These are phyloP conservation scores for Kodamaea sp. DNA, from an alignment of 1,139 yeast genomes.

Conservation along the genomic window DNA sequence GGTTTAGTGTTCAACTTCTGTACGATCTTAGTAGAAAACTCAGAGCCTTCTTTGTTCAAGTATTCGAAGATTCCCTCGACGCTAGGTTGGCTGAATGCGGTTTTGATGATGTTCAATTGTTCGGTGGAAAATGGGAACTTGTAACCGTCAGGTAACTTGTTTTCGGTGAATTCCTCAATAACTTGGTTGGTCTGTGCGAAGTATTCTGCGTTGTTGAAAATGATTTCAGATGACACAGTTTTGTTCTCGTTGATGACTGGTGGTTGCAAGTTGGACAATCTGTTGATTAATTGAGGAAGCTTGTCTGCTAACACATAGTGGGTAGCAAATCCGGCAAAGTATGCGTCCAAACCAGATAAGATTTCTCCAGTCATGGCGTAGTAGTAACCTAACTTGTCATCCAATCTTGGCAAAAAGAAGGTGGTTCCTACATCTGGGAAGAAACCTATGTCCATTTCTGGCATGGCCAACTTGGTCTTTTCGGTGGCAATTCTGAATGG, in stretches of 20 bases:
- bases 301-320: conserved; percentile 77
- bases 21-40: conserved; percentile 65
- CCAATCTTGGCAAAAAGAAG: conserved; percentile 81
- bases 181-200: conserved; percentile 66
- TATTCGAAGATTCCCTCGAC: conserved; percentile 64
- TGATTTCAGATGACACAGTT: conserved; percentile 25
- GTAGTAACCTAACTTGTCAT: conserved; percentile 81
- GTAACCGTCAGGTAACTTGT: conserved; percentile 66
- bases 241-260: conserved; percentile 33
- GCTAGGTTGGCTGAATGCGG: conserved; percentile 59
- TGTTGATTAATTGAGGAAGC: conserved; percentile 58
- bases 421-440: conserved; percentile 96
- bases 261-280: conserved; percentile 62
- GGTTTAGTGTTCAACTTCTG: conserved; percentile 63
- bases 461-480: conserved; percentile 91
- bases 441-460: conserved; percentile 96
- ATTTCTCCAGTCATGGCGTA: conserved; percentile 85
- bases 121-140: conserved; percentile 58
- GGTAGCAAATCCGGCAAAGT: conserved; percentile 84
- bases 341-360: conserved; percentile 74
- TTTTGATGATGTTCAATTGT: conserved; percentile 64
- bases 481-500: conserved; percentile 94
- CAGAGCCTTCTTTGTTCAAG: conserved; percentile 56
- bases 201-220: conserved; percentile 37
- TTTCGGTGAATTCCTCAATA: conserved; percentile 73